phyloP scores from a whole-genome alignment of 1,139 yeast genomes.

The Yamadazyma spencermartinsiae region DNA sequence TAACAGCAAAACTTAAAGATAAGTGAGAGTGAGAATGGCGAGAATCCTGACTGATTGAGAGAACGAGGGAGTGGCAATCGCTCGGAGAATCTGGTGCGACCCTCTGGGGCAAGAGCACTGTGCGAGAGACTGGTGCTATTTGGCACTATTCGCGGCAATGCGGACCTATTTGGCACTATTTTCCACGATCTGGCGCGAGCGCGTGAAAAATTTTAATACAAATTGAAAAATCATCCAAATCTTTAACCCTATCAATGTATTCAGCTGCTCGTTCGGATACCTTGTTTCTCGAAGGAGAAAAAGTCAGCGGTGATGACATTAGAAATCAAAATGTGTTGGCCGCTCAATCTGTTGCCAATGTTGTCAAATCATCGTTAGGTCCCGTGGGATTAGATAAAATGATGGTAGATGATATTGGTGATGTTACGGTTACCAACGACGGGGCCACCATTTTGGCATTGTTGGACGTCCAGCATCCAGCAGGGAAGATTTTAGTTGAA shows the following conservation, averaged over 20 bases:
- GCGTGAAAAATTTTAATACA: slow-evolving; percentile 2
- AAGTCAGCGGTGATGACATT: slow-evolving; percentile 93
- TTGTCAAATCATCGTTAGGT: slow-evolving; percentile 93
- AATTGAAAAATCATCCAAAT: background rate
- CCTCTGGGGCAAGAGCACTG: background rate
- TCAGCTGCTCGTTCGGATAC: slow-evolving; percentile 85
- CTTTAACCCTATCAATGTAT: slow-evolving; percentile 25
- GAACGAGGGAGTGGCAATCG: background rate
- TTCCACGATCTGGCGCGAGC: background rate
- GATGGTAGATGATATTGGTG: slow-evolving; percentile 99
- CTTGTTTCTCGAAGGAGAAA: slow-evolving; percentile 92
- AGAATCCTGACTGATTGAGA: background rate
- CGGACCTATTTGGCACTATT: background rate
- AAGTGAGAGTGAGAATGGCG: background rate
- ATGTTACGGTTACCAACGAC: slow-evolving; percentile 97
- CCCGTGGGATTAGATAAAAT: slow-evolving; percentile 98
- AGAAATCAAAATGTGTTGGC: slow-evolving; percentile 96
- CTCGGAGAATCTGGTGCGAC: too few relatives aligned
- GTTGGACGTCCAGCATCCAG: slow-evolving; percentile 97
- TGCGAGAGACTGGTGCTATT: too few relatives aligned
- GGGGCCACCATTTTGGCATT: slow-evolving; percentile 94
- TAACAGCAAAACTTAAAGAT: too few relatives aligned
- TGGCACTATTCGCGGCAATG: background rate
- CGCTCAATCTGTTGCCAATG: slow-evolving; percentile 95
- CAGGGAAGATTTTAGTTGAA: slow-evolving; percentile 95